These are phyloP conservation scores for Dothidotthia symphoricarpi DNA, from an alignment of 2,329 filamentous ascomycete species.

Conservation along the genomic window DNA sequence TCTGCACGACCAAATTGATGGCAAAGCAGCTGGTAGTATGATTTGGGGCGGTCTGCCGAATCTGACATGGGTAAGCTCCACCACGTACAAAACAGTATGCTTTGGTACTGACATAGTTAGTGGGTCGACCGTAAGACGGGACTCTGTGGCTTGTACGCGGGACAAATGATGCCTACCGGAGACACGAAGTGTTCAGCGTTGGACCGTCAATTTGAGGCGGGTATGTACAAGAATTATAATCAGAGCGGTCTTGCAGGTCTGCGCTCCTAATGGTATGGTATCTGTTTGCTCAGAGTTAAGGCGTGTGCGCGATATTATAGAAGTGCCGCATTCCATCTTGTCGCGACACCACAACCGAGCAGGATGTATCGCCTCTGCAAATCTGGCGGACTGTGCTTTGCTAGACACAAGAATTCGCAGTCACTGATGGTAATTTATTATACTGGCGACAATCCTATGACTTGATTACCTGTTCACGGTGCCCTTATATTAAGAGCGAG, in stretches of 20 bases:
- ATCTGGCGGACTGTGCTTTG: too few species aligned
- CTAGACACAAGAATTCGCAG: too few species aligned
- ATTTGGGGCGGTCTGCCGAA: conserved; percentile 35
- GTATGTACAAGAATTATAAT: too few species aligned
- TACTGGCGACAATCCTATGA: too few species aligned
- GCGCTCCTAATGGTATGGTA: conserved; percentile 1
- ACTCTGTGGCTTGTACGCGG: conserved; percentile 26
- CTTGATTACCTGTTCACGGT: too few species aligned
- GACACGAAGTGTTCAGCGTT: conserved; percentile 16
- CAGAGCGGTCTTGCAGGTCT: conserved; percentile 1
- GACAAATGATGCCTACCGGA: conserved; percentile 28
- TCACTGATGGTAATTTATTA: too few species aligned
- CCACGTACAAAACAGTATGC: not conserved
- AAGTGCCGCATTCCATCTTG: too few species aligned
- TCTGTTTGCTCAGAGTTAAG: too few species aligned
- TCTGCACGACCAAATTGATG: conserved; percentile 13
- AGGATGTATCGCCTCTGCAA: too few species aligned
- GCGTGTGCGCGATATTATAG: too few species aligned
- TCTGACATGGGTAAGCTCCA: conserved; percentile 26
- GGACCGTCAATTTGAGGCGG: conserved; percentile 17
- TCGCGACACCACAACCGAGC: too few species aligned
- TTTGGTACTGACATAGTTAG: conserved; percentile 15
- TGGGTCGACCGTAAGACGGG: conserved; percentile 32
- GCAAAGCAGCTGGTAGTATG: conserved; percentile 27
- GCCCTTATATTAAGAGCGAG: too few species aligned